Percentiles rank a stretch among this genome's conserved stretches.
Conservation (phyloP, 108 stramenopile genomes). For the Conticribra weissflogii region DNA sequence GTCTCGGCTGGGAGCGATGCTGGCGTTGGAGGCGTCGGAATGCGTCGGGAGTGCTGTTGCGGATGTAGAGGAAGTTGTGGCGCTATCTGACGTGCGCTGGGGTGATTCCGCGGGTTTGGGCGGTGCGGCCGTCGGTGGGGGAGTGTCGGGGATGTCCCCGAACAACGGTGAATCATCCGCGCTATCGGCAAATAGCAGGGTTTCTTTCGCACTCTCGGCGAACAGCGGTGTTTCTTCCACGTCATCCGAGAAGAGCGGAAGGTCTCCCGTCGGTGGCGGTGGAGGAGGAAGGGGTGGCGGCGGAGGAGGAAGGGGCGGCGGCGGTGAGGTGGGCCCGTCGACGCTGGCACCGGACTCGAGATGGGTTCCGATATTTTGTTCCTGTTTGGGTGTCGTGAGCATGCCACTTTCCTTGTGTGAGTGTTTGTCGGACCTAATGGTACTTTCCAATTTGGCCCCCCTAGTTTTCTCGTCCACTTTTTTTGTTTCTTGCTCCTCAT, state of each 20-base stretch:
- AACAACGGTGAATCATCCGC: background rate
- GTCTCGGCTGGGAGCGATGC: constrained; percentile 10
- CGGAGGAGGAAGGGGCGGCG: constrained; percentile 19
- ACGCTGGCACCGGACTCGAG: background rate
- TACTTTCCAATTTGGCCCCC: background rate
- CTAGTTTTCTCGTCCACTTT: constrained; percentile 31
- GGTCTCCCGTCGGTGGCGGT: background rate
- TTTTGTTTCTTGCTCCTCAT: constrained; percentile 7
- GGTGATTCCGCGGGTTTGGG: constrained; percentile 6
- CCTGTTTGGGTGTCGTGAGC: constrained; percentile 4
- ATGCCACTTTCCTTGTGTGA: background rate
- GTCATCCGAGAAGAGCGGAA: background rate
- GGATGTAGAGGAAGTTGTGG: constrained; percentile 2
- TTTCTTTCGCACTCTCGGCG: background rate
- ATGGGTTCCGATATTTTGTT: background rate
- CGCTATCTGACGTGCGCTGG: background rate
- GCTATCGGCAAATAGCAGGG: background rate
- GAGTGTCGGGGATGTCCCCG: background rate
- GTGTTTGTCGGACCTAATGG: background rate
- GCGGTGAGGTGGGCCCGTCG: background rate
- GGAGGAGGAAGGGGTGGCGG: constrained; percentile 19
- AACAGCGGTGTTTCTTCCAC: constrained; percentile 2
- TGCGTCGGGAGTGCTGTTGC: constrained; percentile 16
- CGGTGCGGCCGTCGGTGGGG: background rate
- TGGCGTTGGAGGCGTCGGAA: background rate